These are phyloP conservation scores for Marasmius sp. DNA, from an alignment of 1,284 basidiomycete species.

Conservation along the genomic window DNA sequence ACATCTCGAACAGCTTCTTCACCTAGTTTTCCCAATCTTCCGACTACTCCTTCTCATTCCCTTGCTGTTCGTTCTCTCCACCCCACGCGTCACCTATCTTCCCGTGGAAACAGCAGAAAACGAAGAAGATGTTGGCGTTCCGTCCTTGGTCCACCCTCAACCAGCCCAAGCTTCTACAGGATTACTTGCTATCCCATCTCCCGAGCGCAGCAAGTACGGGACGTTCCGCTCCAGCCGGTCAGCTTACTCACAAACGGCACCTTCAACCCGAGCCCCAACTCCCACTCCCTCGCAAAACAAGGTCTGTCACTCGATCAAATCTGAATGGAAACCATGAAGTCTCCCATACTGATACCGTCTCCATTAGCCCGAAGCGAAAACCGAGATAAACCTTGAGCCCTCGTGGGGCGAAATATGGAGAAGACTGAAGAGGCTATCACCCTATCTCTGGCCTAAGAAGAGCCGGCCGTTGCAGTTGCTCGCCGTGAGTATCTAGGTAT, in stretches of 20 bases:
- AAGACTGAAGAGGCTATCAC: constrained; percentile 63
- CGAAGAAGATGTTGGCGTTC: constrained; percentile 34
- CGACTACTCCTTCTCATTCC: constrained; percentile 63
- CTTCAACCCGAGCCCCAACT: constrained; percentile 60
- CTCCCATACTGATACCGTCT: neutral
- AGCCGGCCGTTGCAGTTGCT: constrained; percentile 26
- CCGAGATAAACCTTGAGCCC: constrained; percentile 61
- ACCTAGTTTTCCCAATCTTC: constrained; percentile 61
- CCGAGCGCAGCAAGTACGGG: constrained; percentile 66
- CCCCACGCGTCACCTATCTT: constrained; percentile 62
- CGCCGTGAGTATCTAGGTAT: neutral
- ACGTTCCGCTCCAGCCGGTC: constrained; percentile 62
- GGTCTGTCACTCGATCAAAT: constrained; percentile 21
- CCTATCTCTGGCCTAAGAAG: constrained; percentile 83
- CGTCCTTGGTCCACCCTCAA: constrained; percentile 53
- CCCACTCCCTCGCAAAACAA: constrained; percentile 54
- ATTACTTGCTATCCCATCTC: constrained; percentile 41
- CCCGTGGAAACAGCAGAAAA: constrained; percentile 41
- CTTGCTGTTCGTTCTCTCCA: constrained; percentile 55
- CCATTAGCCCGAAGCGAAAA: constrained; percentile 39
- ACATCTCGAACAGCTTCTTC: constrained; percentile 42
- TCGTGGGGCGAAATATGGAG: constrained; percentile 63
- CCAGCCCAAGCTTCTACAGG: constrained; percentile 46
- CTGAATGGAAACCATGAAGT: neutral
- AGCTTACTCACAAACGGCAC: constrained; percentile 48